These are phyloP conservation scores for Orbilia oligospora DNA, from an alignment of 2,329 filamentous ascomycete species.

Conservation along the genomic window DNA sequence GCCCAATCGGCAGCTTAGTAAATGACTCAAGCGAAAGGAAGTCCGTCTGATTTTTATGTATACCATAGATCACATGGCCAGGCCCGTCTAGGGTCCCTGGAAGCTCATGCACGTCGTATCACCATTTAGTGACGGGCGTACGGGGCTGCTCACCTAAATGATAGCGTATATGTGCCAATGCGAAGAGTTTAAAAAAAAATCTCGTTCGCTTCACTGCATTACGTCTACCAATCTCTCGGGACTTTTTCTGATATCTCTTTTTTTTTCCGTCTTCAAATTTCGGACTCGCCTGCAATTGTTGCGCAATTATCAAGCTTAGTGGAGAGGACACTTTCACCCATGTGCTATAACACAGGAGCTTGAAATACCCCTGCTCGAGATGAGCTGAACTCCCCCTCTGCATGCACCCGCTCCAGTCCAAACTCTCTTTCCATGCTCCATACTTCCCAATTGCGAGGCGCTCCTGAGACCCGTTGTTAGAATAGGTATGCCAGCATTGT, in stretches of 20 bases:
- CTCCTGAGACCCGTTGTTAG: background rate
- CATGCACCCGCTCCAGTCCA: slow-evolving; percentile 40
- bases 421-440: slow-evolving; percentile 1
- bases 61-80: slow-evolving; percentile 52
- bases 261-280: slow-evolving; percentile 2
- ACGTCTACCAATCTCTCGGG: slow-evolving; percentile 48
- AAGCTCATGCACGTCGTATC: slow-evolving; percentile 56
- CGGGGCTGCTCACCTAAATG: slow-evolving; percentile 31
- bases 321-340: slow-evolving; percentile 11
- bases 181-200: slow-evolving; percentile 11
- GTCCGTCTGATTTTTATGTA: slow-evolving; percentile 52
- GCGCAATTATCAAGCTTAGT: slow-evolving; percentile 45
- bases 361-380: slow-evolving; percentile 30
- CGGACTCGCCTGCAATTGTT: slow-evolving; percentile 49
- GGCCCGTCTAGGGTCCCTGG: slow-evolving; percentile 42
- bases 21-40: slow-evolving; percentile 52
- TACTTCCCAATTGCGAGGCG: slow-evolving; percentile 2
- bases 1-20: slow-evolving; percentile 29
- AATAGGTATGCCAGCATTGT: background rate
- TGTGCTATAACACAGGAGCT: slow-evolving; percentile 21
- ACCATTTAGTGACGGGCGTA: slow-evolving; percentile 25
- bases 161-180: slow-evolving; percentile 39
- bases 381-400: slow-evolving; percentile 46
- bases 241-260: slow-evolving; percentile 41
- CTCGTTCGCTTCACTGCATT: slow-evolving; percentile 56